phyloP scores from a whole-genome alignment of 495 filamentous ascomycete species.

The Evansstolkia leycettana region DNA sequence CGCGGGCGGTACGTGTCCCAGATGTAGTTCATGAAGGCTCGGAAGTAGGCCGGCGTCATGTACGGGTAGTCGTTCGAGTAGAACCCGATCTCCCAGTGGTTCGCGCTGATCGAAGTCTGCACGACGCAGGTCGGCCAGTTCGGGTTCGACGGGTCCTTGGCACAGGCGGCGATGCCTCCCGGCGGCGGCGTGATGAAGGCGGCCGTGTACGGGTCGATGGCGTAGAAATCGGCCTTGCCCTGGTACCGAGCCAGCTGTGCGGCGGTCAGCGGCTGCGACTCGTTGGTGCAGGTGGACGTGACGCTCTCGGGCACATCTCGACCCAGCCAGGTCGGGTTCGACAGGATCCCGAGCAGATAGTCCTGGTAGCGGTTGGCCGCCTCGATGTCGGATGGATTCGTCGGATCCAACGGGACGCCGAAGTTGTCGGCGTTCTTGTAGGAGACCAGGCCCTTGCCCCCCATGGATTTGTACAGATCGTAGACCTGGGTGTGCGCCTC shows the following conservation, averaged over 20 bases:
- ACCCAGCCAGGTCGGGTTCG: conserved; percentile 29
- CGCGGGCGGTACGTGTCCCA: conserved; percentile 30
- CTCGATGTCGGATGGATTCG: conserved; percentile 19
- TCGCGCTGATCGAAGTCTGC: conserved; percentile 18
- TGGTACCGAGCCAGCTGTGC: conserved; percentile 17
- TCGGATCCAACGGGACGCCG: conserved; percentile 22
- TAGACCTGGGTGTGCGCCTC: no score
- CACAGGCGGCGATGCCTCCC: conserved; percentile 23
- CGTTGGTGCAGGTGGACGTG: no score
- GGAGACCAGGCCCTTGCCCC: conserved; percentile 25
- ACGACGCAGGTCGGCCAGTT: conserved; percentile 4
- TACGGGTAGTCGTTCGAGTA: conserved; percentile 28
- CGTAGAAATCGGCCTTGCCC: conserved; percentile 31
- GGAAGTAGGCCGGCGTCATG: conserved; percentile 28
- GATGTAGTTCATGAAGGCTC: conserved; percentile 27
- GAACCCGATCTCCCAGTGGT: conserved; percentile 32
- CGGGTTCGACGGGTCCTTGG: conserved; percentile 14
- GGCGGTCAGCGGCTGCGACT: background rate
- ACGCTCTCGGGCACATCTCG: conserved; percentile 23
- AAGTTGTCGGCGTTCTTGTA: conserved; percentile 33
- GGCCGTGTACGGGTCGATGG: conserved; percentile 34
- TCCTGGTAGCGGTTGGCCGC: conserved; percentile 28
- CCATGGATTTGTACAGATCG: conserved; percentile 2
- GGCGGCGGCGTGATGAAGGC: conserved; percentile 23
- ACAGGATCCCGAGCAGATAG: conserved; percentile 25